Evolutionary conservation across 129 eudicot genomes (phyloP), one percentile per base, ranked within the genome.

Genomic region (Pittosporum tobira): DNA sequence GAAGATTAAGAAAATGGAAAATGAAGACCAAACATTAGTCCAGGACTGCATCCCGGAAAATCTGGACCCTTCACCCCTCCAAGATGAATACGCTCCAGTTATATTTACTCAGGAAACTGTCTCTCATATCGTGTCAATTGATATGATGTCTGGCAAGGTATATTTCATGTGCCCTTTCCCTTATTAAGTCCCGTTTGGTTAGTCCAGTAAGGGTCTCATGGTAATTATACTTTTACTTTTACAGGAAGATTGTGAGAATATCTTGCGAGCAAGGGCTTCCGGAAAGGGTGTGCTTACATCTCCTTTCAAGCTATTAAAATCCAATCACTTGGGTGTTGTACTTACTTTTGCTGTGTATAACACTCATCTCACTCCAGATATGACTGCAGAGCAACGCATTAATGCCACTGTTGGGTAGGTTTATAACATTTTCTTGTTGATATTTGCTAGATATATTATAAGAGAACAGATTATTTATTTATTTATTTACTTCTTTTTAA

Each of bases 101-200:
- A 79, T 91, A 29, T 83, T 91, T 29, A 69, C 94, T 50, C 99
- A 91, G 69, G 77, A 84, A 77, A 91, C 99, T 15, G 99, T 91
- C 28, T 79, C 99, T 18, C 94, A 91, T 66, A 81, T 91, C 19
- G 91, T 80, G 13, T 91, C 99, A 2, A 79, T 91, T 47, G 99
- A 91, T 75, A 87, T 91, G 99, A 83, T 91, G 94, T 91, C 99
- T 16, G 99, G 99, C 49, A 84, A 87, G 95, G 99, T 91, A 64
- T 66, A 59, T 58, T 63, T 48, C 46, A 18, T 69, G 36, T 51
- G 42, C 45, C 47, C 26, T 24, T 24, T 26, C 28, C 58, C 49
- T 59, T 68, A 40, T 48, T 48, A 47, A 44, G 49, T 30, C 31
- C n/a, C 15, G 11, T 40, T 40, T 40, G 46, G 46, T 14, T 40